Evolutionary conservation across 31 red algal species (phyloP), one percentile per base, ranked within the genome.

Genomic region (Odonthalia washingtoniensis): DNA sequence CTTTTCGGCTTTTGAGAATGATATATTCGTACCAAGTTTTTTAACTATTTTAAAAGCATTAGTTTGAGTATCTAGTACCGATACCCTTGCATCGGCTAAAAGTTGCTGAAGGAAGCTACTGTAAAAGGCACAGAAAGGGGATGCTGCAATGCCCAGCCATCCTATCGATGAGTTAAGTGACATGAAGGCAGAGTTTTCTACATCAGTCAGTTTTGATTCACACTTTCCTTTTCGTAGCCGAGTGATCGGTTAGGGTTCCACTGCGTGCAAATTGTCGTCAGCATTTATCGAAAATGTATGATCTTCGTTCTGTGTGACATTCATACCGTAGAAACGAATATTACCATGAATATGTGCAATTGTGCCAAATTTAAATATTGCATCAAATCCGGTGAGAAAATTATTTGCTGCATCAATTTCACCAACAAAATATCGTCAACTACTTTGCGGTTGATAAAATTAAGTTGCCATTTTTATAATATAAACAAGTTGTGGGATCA

Each of bases 351-450:
- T 28, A 72, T 34, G 28, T 14, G 31, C 18, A 14, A 72, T 14
- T 26, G 68, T 72, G 14, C 68, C 68, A 72, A 72, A 31, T 14
- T 72, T 72, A 26, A 14, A 34, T 31, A 14, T 14, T 24, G 24
- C 68, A 14, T 26, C 14, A 31, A 31, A 26, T 34, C 12, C 28
- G 12, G 16, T 14, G 14, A 72, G 31, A 31, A n/a, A 17, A 61
- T 72, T n/a, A 14, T 72, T 28, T 26, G 31, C 28, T 31, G 31
- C 68, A 72, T 16, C 68, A 72, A 34, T 72, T 72, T 72, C 68
- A n/a, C n/a, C n/a, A 72, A 72, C 18, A 72, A 28, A 26, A 72
- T 14, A 72, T 72, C 31, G 31, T 72, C 68, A 72, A 72, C 68
- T 31, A 26, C 31, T 34, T 72, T 31, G 24, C 14, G 24, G 52